Evolutionary conservation across 2,329 filamentous ascomycete genomes (phyloP).

Genomic region (Akanthomyces muscarius): DNA sequence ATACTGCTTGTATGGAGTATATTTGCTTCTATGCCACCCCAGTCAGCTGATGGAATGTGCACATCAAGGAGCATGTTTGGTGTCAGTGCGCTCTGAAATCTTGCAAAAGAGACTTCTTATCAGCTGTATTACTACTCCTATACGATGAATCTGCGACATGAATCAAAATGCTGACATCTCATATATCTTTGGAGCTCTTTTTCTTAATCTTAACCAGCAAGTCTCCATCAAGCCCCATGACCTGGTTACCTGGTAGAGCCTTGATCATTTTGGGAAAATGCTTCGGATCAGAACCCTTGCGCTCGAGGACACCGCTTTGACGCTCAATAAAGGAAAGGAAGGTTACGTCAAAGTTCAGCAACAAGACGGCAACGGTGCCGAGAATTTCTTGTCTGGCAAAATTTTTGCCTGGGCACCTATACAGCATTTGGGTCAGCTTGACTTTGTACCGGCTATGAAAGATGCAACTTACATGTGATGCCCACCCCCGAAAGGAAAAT

Average conservation of each 20-base stretch:
- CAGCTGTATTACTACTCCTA: not conserved
- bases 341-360: not conserved
- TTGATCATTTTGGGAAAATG: constrained; percentile 1
- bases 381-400: constrained; percentile 3
- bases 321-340: constrained; percentile 1
- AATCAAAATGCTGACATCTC: not conserved
- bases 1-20: not conserved
- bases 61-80: not conserved
- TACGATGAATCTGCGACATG: not conserved
- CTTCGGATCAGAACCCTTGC: not conserved
- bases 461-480: not conserved
- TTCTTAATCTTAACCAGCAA: not conserved
- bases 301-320: not conserved
- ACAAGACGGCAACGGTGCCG: not conserved
- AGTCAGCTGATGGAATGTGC: not conserved
- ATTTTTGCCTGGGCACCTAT: not conserved
- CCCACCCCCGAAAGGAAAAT: constrained; percentile 1
- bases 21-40: not conserved
- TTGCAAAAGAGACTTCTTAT: not conserved
- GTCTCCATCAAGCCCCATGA: not conserved
- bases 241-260: not conserved
- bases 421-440: not conserved
- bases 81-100: not conserved
- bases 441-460: not conserved
- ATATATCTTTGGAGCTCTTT: not conserved